Base-by-base conservation (phyloP, 2,329 filamentous ascomycete genomes). In the Rhytidhysteron rufulum region DNA sequence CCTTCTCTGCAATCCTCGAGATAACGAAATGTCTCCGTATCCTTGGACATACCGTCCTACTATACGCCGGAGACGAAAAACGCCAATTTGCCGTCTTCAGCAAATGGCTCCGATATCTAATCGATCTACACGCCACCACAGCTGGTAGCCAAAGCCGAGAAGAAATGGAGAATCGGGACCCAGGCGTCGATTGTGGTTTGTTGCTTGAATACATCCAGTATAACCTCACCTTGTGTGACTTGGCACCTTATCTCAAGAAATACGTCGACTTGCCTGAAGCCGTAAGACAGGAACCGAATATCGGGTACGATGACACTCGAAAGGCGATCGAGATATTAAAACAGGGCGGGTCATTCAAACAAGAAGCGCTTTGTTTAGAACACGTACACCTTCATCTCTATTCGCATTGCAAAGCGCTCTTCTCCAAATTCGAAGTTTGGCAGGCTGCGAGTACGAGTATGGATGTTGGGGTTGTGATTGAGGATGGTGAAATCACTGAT, bases 81-180 rank as follows among this genome's bases (percentile, higher is more conserved):
- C 77, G 82, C 19, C 78, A 89, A 36, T 97, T 95, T 54, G 63
- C 71, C 2, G 76, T 80, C 4, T 97, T 96, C 58, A 90, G 87
- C 1, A 74, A 76, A 39, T 97, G 91, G 91, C 71, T 97, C 37
- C 81, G 83, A 24, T 79, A 88, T 54, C 83, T 90, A 55, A 91
- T 95, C 43, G 87, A 94, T 48, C 78, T 84, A 11, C 78, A 91
- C 33, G 79, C 80, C 5, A 80, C 84, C 58, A 68, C 85, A 51
- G 70, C 81, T 0, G 72, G 74, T 13, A 75, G 73, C 2, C 69
- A 76, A 34, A 72, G 72, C 15, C 68, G 74, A 6, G 82, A 88
- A 17, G 91, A 96, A 48, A 73, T 86, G 32, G 77, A 82, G 18
- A 88, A 91, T 44, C 86, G 85, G 49, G 86, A 93, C 51, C 81